A percentile compares a stretch with the other conserved stretches of the same genome.
Conservation (phyloP, 169 alveolate species). For the Fabrea salina region DNA sequence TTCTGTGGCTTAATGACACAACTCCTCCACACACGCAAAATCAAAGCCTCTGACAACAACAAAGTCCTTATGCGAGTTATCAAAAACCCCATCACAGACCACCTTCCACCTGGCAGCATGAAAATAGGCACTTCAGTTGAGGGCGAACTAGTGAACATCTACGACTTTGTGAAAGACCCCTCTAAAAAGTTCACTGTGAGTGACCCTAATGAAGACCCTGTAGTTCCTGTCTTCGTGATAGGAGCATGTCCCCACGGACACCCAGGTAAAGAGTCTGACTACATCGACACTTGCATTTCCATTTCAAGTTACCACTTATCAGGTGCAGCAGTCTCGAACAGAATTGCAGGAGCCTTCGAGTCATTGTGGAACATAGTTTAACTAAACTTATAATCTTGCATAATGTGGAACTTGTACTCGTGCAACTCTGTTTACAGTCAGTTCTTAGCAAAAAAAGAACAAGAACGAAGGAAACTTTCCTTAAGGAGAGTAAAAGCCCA, state of each 20-base stretch:
- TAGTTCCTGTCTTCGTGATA: conserved; percentile 66
- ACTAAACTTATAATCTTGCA: background rate
- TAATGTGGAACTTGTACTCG: background rate
- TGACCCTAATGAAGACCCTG: conserved; percentile 33
- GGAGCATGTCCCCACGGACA: conserved; percentile 84
- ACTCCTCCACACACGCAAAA: conserved; percentile 60
- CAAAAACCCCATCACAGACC: conserved; percentile 68
- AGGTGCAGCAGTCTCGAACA: conserved; percentile 73
- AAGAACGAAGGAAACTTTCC: too few relatives aligned
- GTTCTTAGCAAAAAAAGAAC: too few relatives aligned
- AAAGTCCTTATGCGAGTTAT: conserved; percentile 70
- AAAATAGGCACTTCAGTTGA: conserved; percentile 71
- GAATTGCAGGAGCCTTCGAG: conserved; percentile 65
- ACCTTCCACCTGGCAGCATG: conserved; percentile 74
- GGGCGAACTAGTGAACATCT: conserved; percentile 60
- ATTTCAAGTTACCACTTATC: conserved; percentile 66
- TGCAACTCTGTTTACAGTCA: too few relatives aligned
- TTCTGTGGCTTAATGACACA: conserved; percentile 79
- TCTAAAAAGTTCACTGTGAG: background rate
- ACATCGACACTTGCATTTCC: conserved; percentile 56
- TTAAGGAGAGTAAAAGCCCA: too few relatives aligned
- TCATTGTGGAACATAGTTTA: conserved; percentile 62
- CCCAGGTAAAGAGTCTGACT: conserved; percentile 70
- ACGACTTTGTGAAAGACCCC: conserved; percentile 49
- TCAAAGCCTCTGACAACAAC: conserved; percentile 50